Evolutionary conservation across 2,329 filamentous ascomycete genomes (phyloP), one percentile per base, ranked within the genome.

Genomic region (Fusarium graminum): DNA sequence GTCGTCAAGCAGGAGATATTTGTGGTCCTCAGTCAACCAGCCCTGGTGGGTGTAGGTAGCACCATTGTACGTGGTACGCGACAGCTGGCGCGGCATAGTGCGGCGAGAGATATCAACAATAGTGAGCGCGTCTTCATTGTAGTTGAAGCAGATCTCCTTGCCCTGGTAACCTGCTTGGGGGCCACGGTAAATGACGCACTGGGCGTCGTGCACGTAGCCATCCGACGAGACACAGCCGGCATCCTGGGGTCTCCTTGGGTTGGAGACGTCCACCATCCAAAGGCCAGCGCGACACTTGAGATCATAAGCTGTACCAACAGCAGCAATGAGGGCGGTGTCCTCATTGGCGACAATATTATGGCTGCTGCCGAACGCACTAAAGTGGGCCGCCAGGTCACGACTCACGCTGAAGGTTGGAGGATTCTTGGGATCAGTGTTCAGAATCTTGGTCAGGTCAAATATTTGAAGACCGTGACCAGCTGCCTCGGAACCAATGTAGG

Each of bases 371-470:
- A 59, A 59, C 6, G 7, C 55, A 4, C 41, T 50, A 4, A 59
- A 59, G 55, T 59, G 55, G 0, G 55, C 55, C 0, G 55, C 25
- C 25, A 59, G 25, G 41, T 59, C 55, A 5, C 29, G 32, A 2
- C 52, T 49, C 3, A 59, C 34, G 10, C 55, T 59, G 8, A 49
- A 59, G 10, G 55, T 59, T 0, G 55, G 52, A 0, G 55, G 55
- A 13, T 58, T 59, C 7, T 26, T 36, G n/a, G 34, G 34, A 3
- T 59, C 55, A 2, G 41, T 28, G 25, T 74, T 74, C 30, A 82
- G 72, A 4, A 87, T 79, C 78, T 76, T 88, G 68, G 78, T 84
- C 80, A 88, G 80, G 72, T 90, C 86, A 66, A 90, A 90, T 72
- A 89, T 83, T 73, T 90, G 87, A 25, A 90, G 80, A 46, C 85